Base-by-base conservation (phyloP, 805 yeast species). In the Martiniozyma abietophila region DNA sequence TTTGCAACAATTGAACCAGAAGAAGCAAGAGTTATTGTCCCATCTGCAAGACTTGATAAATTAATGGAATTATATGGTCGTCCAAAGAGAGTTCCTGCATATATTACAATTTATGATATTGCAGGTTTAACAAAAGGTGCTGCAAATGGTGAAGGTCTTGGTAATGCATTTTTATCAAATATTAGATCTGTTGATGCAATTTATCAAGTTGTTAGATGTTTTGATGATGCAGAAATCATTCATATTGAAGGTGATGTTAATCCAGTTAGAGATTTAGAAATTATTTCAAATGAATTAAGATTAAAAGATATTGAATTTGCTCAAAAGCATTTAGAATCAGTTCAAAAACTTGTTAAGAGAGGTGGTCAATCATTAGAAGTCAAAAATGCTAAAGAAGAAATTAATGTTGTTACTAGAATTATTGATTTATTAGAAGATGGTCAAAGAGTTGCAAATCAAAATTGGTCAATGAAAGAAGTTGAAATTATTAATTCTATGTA, bases 111-210 rank as follows among this genome's bases (percentile, higher is more conserved):
- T 39, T 86, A 83, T 54, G 98, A 92, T 65, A 92, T 92, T 62
- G 98, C 98, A 40, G 98, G 98, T 61, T 71, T 92, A 58, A 89
- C 97, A 46, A 84, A 84, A 64, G 96, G 96, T 64, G 96, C 97
- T 25, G 76, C 85, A 41, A 80, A 82, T 35, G 97, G 97, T 61
- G 96, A 86, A 64, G 98, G 98, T 58, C 75, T 92, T 47, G 98
- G 98, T 56, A 92, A 92, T 61, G 94, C 95, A 44, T 92, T 92
- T 73, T 75, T 92, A 65, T 80, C 95, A 48, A 88, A 92, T 61
- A 92, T 92, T 52, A 76, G 97, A 64, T 92, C 95, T 31, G 98
- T 92, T 38, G 98, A 92, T 71, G 95, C 96, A 43, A 80, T 92
- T 46, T 92, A 82, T 67, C 97, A 92, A 67, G 95, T 92, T 45